Conservation (phyloP, 129 eudicot species). For the Artemisia argyi region DNA sequence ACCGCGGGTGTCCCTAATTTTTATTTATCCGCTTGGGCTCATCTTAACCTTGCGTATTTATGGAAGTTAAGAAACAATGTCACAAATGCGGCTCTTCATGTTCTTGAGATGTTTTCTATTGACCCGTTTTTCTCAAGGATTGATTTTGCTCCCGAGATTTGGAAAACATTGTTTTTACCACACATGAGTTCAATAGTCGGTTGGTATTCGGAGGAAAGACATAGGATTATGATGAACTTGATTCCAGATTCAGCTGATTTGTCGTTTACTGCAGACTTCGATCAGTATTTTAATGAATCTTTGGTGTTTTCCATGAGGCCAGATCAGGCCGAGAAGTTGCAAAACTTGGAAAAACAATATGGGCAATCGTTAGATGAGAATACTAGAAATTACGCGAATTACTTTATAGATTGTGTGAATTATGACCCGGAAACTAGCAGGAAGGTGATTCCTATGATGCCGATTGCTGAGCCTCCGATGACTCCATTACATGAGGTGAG, state of each 20-base stretch:
- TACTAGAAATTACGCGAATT: slow-evolving; percentile 65
- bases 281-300: slow-evolving; percentile 68
- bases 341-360: slow-evolving; percentile 58
- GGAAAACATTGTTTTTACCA: slow-evolving; percentile 74
- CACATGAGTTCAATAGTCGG: slow-evolving; percentile 77
- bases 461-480: slow-evolving; percentile 81
- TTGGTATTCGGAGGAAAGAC: slow-evolving; percentile 80
- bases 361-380: slow-evolving; percentile 79
- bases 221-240: slow-evolving; percentile 69
- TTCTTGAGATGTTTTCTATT: slow-evolving; percentile 70
- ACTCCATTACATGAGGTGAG: slow-evolving; percentile 84
- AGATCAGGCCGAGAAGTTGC: slow-evolving; percentile 79
- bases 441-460: slow-evolving; percentile 67
- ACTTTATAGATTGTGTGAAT: slow-evolving; percentile 67
- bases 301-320: slow-evolving; percentile 73
- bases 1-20: slow-evolving; percentile 83
- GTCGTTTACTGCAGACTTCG: slow-evolving; percentile 74
- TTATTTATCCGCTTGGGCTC: slow-evolving; percentile 90
- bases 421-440: slow-evolving; percentile 48
- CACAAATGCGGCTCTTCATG: slow-evolving; percentile 60
- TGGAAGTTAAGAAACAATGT: slow-evolving; percentile 61
- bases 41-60: slow-evolving; percentile 59
- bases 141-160: slow-evolving; percentile 85
- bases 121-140: slow-evolving; percentile 80
- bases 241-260: slow-evolving; percentile 72